A percentile compares a stretch with the other conserved stretches of the same genome.
Conservation (phyloP, 2,329 filamentous ascomycete species). For the Nannizzia gypsea region DNA sequence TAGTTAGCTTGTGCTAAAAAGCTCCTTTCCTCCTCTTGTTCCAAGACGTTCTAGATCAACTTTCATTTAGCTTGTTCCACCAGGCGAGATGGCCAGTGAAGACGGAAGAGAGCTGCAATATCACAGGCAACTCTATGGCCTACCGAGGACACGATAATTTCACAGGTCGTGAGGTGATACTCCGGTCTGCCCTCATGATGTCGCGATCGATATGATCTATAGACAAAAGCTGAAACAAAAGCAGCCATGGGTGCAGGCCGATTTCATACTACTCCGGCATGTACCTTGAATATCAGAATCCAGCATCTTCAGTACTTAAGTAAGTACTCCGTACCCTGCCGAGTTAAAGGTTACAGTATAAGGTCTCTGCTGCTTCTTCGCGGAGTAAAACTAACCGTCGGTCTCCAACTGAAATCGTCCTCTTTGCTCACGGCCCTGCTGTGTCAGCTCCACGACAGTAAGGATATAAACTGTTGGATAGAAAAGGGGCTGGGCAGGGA, state of each 20-base stretch:
- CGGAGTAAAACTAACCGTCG: background rate
- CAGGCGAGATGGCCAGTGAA: background rate
- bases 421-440: background rate
- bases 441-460: background rate
- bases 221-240: background rate
- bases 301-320: background rate
- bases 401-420: background rate
- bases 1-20: too few relatives aligned
- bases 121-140: background rate
- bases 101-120: background rate
- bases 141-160: background rate
- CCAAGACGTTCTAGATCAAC: background rate
- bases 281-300: background rate
- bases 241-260: background rate
- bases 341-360: background rate
- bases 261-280: background rate
- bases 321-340: too few relatives aligned
- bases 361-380: background rate
- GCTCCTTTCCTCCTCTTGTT: background rate
- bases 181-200: background rate
- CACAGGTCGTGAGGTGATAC: too few relatives aligned
- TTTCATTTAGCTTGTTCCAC: background rate
- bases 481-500: background rate
- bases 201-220: background rate
- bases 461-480: background rate